Base-by-base conservation (phyloP, 805 yeast genomes). In the Candida jianshihensis region DNA sequence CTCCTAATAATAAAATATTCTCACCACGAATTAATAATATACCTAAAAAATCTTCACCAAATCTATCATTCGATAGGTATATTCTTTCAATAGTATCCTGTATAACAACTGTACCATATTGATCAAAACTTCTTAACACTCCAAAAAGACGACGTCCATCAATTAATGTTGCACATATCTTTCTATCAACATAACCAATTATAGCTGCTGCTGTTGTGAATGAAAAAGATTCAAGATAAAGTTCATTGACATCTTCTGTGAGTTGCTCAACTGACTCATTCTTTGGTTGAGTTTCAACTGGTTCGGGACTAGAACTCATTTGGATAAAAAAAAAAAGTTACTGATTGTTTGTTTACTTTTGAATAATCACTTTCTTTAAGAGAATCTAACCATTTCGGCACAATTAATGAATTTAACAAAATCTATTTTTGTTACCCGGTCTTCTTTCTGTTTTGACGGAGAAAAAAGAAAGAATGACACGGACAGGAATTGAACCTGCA, bases 21-120 rank as follows among this genome's bases (percentile, higher is more conserved):
- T 92, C 98, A 43, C 98, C 98, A 61, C 98, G 81, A 28, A 92
- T 81, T 64, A 92, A 73, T 55, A 79, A 81, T 34, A 86, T 84
- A 9, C 96, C 96, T 36, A 82, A 72, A 34, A 69, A 68, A n/a
- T 64, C 66, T 57, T 90, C 96, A 8, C 84, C 95, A 54, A 78
- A 90, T 43, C 71, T 54, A 28, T 63, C 65, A 13, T 69, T 75
- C 14, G 68, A 56, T 45, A 81, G 66, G 55, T 84, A 84, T 49
- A 88, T 75, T 59, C 96, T 75, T 59, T 92, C 97, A 33, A 78
- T 66, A 14, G 96, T 78, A 56, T 89, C 95, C 61, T 92, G 97
- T 43, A 92, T 67, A 27, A 92, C 95, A 52, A 92, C 68, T 61
- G 90, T 90, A 41, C 74, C 83, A 58, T 81, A 92, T 60, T 90